Conservation (phyloP, 1,139 yeast species). For the Candida freyschussii region DNA sequence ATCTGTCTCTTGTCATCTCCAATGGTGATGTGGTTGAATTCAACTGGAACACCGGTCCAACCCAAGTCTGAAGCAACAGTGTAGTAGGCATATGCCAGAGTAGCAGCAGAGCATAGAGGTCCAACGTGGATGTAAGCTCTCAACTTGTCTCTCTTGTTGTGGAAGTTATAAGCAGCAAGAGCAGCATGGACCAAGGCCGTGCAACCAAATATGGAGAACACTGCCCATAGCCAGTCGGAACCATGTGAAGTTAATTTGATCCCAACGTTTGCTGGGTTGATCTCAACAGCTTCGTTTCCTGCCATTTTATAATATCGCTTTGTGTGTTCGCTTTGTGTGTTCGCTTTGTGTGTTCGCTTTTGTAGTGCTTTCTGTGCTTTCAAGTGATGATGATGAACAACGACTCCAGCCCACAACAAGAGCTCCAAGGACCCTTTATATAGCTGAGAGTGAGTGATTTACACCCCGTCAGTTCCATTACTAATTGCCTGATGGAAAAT, state of each 20-base stretch:
- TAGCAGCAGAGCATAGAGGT: constrained; percentile 35
- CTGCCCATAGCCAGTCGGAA: constrained; percentile 71
- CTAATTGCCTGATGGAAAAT: too few relatives aligned
- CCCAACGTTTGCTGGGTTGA: constrained; percentile 44
- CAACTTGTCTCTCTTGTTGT: constrained; percentile 4
- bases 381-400: too few relatives aligned
- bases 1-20: constrained; percentile 47
- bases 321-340: too few relatives aligned
- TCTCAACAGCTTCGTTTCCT: constrained; percentile 43
- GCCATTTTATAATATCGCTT: too few relatives aligned
- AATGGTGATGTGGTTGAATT: constrained; percentile 47
- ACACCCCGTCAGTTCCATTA: too few relatives aligned
- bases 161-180: constrained; percentile 35
- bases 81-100: constrained; percentile 50
- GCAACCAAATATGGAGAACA: constrained; percentile 45
- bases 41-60: constrained; percentile 49
- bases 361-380: too few relatives aligned
- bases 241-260: constrained; percentile 56
- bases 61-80: constrained; percentile 68
- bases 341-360: too few relatives aligned
- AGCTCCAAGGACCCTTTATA: too few relatives aligned
- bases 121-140: constrained; percentile 16
- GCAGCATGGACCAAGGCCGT: constrained; percentile 39
- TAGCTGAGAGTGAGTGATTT: too few relatives aligned
- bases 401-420: too few relatives aligned